These are phyloP conservation scores for Acacia concinna DNA, from an alignment of 331 rosid species.

Conservation along the genomic window DNA sequence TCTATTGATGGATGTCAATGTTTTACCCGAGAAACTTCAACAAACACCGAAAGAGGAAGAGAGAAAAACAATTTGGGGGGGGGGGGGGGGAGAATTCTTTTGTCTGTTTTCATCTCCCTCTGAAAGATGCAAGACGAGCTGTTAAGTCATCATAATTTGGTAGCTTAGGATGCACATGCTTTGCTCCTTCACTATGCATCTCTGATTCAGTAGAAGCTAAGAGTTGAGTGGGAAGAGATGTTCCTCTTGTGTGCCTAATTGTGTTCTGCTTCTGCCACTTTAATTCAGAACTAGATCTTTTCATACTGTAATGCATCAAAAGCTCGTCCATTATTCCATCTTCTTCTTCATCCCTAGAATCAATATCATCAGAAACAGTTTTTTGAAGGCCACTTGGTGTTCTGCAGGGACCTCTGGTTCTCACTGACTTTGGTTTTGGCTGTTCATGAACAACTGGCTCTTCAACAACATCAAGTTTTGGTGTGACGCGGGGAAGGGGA, in stretches of 20 bases:
- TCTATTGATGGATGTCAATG: neutral
- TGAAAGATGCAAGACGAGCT: constrained; percentile 67
- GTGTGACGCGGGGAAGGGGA: constrained; percentile 68
- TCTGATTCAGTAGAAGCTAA: constrained; percentile 48
- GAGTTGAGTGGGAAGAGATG: constrained; percentile 47
- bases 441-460: constrained; percentile 33
- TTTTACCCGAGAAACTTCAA: neutral
- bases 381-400: constrained; percentile 28
- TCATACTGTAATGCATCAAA: constrained; percentile 52
- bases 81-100: neutral
- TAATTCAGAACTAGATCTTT: constrained; percentile 39
- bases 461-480: neutral
- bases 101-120: constrained; percentile 19
- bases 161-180: constrained; percentile 68
- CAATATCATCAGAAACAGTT: neutral
- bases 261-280: neutral
- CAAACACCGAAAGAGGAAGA: neutral
- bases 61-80: neutral
- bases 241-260: constrained; percentile 34
- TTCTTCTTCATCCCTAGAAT: constrained; percentile 44
- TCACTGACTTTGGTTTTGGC: constrained; percentile 65
- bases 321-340: constrained; percentile 51
- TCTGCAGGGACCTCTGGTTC: constrained; percentile 50
- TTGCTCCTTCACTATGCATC: constrained; percentile 11
- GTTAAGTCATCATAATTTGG: constrained; percentile 80